Percentiles rank a stretch among this genome's conserved stretches.
phyloP scores from a whole-genome alignment of 2,329 filamentous ascomycete genomes.

The Talaromyces marneffei region DNA sequence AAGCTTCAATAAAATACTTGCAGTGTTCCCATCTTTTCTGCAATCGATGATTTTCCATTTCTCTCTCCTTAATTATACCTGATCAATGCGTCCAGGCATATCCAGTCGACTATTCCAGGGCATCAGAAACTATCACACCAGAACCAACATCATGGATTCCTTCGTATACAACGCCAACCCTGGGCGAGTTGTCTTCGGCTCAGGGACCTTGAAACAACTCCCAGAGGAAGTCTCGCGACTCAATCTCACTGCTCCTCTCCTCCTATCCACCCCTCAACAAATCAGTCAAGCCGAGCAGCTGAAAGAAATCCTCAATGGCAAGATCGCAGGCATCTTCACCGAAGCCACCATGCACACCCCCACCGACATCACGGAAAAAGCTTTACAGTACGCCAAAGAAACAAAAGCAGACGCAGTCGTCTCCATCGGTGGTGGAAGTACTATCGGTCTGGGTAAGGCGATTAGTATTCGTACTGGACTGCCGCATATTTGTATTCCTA shows the following conservation, averaged over 20 bases:
- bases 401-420: slow-evolving; percentile 51
- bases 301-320: slow-evolving; percentile 40
- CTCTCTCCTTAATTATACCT: background rate
- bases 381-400: slow-evolving; percentile 44
- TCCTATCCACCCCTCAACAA: slow-evolving; percentile 54
- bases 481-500: slow-evolving; percentile 57
- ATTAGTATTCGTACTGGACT: slow-evolving; percentile 49
- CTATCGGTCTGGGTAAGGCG: slow-evolving; percentile 57
- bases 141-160: slow-evolving; percentile 39
- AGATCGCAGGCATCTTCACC: slow-evolving; percentile 48
- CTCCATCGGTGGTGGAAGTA: slow-evolving; percentile 58
- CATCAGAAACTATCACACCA: background rate
- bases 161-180: slow-evolving; percentile 54
- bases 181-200: slow-evolving; percentile 52
- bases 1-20: background rate
- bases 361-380: slow-evolving; percentile 51
- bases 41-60: background rate
- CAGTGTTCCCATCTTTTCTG: background rate
- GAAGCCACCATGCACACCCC: slow-evolving; percentile 61
- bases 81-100: background rate
- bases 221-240: slow-evolving; percentile 41
- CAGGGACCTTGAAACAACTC: slow-evolving; percentile 48
- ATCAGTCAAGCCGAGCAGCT: slow-evolving; percentile 43
- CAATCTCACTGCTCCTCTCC: slow-evolving; percentile 46
- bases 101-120: background rate